Evolutionary conservation across 179 eudicot species (phyloP), one percentile per base, ranked within the genome.

Genomic region (Nepenthes alata): DNA sequence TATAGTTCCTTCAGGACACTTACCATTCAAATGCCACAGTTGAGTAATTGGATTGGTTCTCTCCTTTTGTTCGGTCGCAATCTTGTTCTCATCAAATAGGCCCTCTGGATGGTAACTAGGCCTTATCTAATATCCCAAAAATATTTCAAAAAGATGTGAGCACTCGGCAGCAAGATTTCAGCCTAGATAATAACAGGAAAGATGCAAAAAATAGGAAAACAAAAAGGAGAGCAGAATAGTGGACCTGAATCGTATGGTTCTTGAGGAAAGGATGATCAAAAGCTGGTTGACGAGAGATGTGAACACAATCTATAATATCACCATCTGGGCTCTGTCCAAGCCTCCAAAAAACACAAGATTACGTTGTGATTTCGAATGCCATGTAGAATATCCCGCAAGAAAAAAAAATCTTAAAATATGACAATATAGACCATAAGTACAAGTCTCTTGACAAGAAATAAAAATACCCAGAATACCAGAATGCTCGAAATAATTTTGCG

Each of bases 251-350:
- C 59, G 86, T 87, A 78, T 93, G 97, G 72, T 89, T 91, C 76
- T 85, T 93, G 70, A 93, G 97, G 67, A 89, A 87, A 45, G 98
- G 97, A 53, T 89, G 98, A 74, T 89, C 97, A 69, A 93, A 83
- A 57, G 98, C 98, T 13, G 95, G 95, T 62, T 93, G 98, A 49
- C 85, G 90, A 62, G 85, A 72, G 61, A 93, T 87, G 75, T 62
- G 97, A 47, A 93, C 80, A 72, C 98, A 93, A 64, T 93, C 98
- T 59, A 93, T 93, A 12, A 70, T 53, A 74, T 93, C 98, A 52
- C 98, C 98, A 83, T 93, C 98, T 75, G 95, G 89, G 70, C 98
- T 89, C 98, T 93, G 95, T 67, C 66, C 66, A 38, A 16, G 48
- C 5, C 16, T 9, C 15, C 37, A 61, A 6, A 15, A 3, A 5